These are phyloP conservation scores for Torrubiella hemipterigena DNA, from an alignment of 2,329 filamentous ascomycete species.

Conservation along the genomic window DNA sequence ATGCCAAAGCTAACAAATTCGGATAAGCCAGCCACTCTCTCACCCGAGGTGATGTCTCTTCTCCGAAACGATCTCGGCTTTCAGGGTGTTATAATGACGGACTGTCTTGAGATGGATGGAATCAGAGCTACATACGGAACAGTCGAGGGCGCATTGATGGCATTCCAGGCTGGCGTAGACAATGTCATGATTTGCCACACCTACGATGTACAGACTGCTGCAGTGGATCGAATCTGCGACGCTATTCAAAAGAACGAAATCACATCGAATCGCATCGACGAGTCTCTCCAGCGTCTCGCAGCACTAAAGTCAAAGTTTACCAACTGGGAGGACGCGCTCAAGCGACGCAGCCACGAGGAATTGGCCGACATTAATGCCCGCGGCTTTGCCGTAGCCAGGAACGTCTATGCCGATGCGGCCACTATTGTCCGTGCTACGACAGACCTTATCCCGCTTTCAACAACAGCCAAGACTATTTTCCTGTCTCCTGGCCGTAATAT, in stretches of 20 bases:
- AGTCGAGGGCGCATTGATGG: conserved; percentile 12
- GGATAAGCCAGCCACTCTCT: conserved; percentile 11
- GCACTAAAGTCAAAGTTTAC: conserved; percentile 12
- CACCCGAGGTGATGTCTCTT: conserved; percentile 11
- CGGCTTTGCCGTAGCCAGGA: conserved; percentile 8
- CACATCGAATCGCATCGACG: conserved; percentile 7
- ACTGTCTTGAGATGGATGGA: conserved; percentile 16
- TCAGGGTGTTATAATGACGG: conserved; percentile 13
- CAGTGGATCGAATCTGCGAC: conserved; percentile 12
- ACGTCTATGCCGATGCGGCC: conserved; percentile 10
- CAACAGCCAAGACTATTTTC: conserved; percentile 10
- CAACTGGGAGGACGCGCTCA: conserved; percentile 11
- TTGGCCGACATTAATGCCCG: conserved; percentile 9
- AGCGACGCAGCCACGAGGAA: conserved; percentile 1
- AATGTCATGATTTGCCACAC: conserved; percentile 17
- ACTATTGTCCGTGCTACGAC: conserved; percentile 11
- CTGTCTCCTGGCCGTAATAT: conserved; percentile 13
- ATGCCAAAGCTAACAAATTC: conserved; percentile 11
- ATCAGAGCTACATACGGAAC: conserved; percentile 13
- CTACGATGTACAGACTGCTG: conserved; percentile 11
- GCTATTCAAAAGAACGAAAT: conserved; percentile 10
- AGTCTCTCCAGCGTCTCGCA: conserved; percentile 9
- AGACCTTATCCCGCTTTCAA: conserved; percentile 9
- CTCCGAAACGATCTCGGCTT: conserved; percentile 12
- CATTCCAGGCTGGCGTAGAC: conserved; percentile 14